Base-by-base conservation (phyloP, 371 early-diverging fungal species). In the Nematocida parisii region DNA sequence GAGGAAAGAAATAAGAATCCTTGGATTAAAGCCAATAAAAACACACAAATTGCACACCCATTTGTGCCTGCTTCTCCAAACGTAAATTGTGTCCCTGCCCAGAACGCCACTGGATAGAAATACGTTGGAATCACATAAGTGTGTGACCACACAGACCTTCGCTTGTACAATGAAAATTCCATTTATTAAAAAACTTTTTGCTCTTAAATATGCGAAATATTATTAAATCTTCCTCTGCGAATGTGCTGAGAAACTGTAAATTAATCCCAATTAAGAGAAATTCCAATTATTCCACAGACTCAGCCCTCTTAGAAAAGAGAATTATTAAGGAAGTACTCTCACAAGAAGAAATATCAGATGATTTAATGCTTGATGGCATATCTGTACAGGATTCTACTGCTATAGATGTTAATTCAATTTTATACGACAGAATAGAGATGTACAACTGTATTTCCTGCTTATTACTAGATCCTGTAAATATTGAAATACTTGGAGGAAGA, bases 1-100 rank as follows among this genome's bases (percentile, higher is more conserved):
- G 73, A 73, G 2, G 73, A 73, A 6, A 73, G 66, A 40, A 73
- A 73, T 40, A 73, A 24, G 64, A 73, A 73, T 40, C 46, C 64
- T 58, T 73, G 73, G 9, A 73, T 47, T 18, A 73, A 15, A n/a
- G 52, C 73, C n/a, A 33, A 40, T 9, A 73, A 39, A 47, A 73
- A 73, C 42, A 73, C 15, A 24, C 64, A 15, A 13, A 73, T 62
- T 13, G 44, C 73, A 44, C 70, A 15, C 39, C 39, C 73, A 20
- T 24, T 44, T 44, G 66, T 64, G 2, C 44, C 44, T 22, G 20
- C 44, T 44, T 73, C 73, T 64, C 73, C 73, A 40, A 66, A 62
- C 6, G 44, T 73, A 58, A 68, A 66, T n/a, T 46, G 1, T 7
- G n/a, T 47, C n/a, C 39, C 22, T 20, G 66, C n/a, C 27, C 55